Evolutionary conservation across 176 grass and related monocot genomes (phyloP).

Genomic region (Avena insularis): DNA sequence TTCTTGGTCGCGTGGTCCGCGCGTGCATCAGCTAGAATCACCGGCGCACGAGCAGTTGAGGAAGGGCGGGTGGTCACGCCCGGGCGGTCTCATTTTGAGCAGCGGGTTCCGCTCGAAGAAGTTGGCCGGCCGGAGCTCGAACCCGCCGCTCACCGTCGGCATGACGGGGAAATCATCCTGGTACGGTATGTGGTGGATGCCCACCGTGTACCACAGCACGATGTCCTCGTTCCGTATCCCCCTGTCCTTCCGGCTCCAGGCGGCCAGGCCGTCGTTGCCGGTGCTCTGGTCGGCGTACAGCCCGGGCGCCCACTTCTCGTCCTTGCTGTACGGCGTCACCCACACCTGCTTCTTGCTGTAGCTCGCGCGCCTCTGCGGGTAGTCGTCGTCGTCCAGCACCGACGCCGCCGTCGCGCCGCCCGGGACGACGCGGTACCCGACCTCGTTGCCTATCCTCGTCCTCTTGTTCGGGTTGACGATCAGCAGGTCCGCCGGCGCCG

Average conservation of each 20-base stretch:
- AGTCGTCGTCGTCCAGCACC: constrained; percentile 71
- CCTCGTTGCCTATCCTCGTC: constrained; percentile 65
- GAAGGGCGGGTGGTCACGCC: background rate
- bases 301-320: constrained; percentile 83
- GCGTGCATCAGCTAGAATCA: constrained; percentile 3
- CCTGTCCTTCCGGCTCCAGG: constrained; percentile 62
- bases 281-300: constrained; percentile 77
- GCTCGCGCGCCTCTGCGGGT: constrained; percentile 64
- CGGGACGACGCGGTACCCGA: constrained; percentile 62
- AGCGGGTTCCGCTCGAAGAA: constrained; percentile 87
- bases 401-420: constrained; percentile 57
- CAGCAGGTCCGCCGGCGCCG: constrained; percentile 54
- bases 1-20: background rate
- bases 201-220: constrained; percentile 84
- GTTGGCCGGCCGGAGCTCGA: constrained; percentile 81
- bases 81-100: constrained; percentile 20
- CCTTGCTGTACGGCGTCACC: constrained; percentile 72
- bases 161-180: constrained; percentile 95
- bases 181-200: constrained; percentile 78
- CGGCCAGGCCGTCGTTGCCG: constrained; percentile 64
- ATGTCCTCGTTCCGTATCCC: constrained; percentile 63
- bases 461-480: constrained; percentile 70
- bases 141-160: constrained; percentile 64
- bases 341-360: constrained; percentile 80
- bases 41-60: constrained; percentile 29